Evolutionary conservation across 345 rosid species (phyloP), one percentile per base, ranked within the genome.

Genomic region (Pelargonium nanum): DNA sequence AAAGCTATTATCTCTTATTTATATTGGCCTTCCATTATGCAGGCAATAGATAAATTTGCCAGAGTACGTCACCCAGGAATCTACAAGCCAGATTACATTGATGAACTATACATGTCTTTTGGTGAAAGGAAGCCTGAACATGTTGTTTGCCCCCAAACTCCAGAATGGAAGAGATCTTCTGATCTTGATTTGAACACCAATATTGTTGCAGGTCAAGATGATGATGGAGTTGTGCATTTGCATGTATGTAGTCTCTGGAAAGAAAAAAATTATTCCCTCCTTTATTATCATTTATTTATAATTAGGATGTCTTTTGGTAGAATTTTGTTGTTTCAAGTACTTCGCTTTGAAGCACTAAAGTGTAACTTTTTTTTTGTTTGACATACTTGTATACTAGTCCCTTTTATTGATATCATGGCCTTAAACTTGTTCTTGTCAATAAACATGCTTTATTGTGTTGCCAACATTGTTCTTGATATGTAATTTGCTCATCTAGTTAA

Each of bases 21-120:
- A 44, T 48, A 70, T 57, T 53, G 55, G 57, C 67, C 74, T 22
- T 48, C 54, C 59, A 19, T 66, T 50, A 23, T 65, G 64, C 81
- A 90, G 99, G 99, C 99, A 58, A 70, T 94, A 64, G 81, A 86
- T 64, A 68, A 61, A 23, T 94, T 94, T 81, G 62, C 95, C 4
- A 89, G 81, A 19, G 91, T 90, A 60, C 99, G 97, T 1, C 96
- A 95, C 58, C 99, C 99, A 21, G 99, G 99, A 67, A 94, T 94
- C 32, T 94, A 94, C 68, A 94, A 94, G 74, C 80, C 87, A 1
- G 96, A 90, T 26, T 94, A 94, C 62, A 85, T 94, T 59, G 90
- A 88, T 67, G 87, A 87, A 45, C 70, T 94, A 52, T 90, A 87
- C 57, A 59, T 77, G 15, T 88, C 81, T 74, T 94, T 90, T 82